These are phyloP conservation scores for Crithidia brevicula DNA, from an alignment of 208 protist genomes.

Conservation along the genomic window DNA sequence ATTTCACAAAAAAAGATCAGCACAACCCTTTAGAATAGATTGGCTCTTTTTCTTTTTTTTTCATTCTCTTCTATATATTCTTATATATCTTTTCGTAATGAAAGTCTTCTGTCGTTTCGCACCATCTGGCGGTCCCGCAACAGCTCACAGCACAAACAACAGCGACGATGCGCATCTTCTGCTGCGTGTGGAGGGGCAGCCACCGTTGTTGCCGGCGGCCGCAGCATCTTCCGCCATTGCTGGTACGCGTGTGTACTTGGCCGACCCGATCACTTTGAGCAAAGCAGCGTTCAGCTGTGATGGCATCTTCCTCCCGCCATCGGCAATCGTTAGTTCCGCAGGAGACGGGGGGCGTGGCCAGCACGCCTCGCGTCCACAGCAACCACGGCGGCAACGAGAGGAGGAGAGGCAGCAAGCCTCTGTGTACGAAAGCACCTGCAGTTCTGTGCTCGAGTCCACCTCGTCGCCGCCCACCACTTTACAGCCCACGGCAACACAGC, in stretches of 20 bases:
- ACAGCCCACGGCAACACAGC: background rate
- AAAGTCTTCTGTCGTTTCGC: conserved; percentile 72
- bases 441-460: conserved; percentile 7
- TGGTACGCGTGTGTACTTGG: conserved; percentile 22
- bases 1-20: too few species aligned
- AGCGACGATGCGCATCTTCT: conserved; percentile 20
- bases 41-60: conserved; percentile 1
- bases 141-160: background rate
- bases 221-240: background rate
- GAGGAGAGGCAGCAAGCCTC: conserved; percentile 33
- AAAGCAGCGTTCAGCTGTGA: conserved; percentile 46
- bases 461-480: background rate
- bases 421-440: conserved; percentile 32
- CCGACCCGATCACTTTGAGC: conserved; percentile 44
- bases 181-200: conserved; percentile 16
- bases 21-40: too few species aligned
- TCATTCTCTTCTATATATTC: conserved; percentile 13
- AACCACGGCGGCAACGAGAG: conserved; percentile 2
- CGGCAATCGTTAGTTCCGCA: background rate
- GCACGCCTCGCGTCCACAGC: background rate
- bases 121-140: background rate
- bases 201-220: background rate
- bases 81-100: conserved; percentile 30
- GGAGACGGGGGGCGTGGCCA: background rate
- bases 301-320: conserved; percentile 33